Conservation (phyloP, 2,329 filamentous ascomycete species). For the Gremmenia infestans region DNA sequence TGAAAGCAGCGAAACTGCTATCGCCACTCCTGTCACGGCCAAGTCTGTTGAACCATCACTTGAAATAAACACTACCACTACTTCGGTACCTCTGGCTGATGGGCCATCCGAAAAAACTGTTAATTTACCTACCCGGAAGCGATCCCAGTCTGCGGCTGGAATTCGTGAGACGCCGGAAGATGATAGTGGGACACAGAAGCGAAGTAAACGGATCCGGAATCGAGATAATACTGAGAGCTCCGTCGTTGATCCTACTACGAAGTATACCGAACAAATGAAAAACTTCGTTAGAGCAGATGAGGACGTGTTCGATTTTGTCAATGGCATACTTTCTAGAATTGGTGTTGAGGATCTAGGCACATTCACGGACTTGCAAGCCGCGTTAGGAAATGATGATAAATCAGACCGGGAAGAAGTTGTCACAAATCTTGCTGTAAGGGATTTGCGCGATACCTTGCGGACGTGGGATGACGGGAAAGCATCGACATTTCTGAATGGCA, state of each 20-base stretch:
- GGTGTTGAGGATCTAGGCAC: conserved; percentile 29
- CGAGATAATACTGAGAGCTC: conserved; percentile 50
- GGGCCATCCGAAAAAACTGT: conserved; percentile 10
- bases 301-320: conserved; percentile 28
- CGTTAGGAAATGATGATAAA: conserved; percentile 15
- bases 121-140: conserved; percentile 44
- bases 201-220: conserved; percentile 61
- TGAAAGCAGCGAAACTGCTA: conserved; percentile 15
- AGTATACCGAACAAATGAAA: conserved; percentile 51
- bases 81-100: conserved; percentile 21
- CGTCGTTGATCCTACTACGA: conserved; percentile 46
- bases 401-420: conserved; percentile 17
- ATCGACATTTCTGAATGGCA: conserved; percentile 27
- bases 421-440: conserved; percentile 29
- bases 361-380: conserved; percentile 24
- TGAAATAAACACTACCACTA: conserved; percentile 18
- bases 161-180: conserved; percentile 52
- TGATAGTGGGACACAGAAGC: conserved; percentile 52
- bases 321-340: conserved; percentile 24
- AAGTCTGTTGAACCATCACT: conserved; percentile 17
- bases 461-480: conserved; percentile 37
- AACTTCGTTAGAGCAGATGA: conserved; percentile 25
- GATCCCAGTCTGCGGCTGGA: conserved; percentile 58
- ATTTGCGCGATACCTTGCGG: conserved; percentile 33
- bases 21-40: conserved; percentile 11